Base-by-base conservation (phyloP, 179 eudicot genomes). In the Nepenthes alata region DNA sequence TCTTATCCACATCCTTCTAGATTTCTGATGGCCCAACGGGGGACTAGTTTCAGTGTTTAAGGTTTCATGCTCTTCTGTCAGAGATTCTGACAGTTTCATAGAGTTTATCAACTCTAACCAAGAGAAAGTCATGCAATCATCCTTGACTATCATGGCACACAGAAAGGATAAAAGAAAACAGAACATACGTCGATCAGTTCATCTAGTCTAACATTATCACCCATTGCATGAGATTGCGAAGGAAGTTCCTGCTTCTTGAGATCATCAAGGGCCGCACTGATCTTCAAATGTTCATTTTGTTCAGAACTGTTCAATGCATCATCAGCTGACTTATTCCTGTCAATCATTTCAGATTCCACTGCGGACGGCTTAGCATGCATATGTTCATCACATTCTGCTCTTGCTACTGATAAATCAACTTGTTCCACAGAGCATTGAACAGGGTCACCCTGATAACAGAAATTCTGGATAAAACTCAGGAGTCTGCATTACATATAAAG, bases 121-220 rank as follows among this genome's bases (percentile, higher is more conserved):
- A 41, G 8, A 41, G 8, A 41, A 41, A 41, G 8, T 41, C 8
- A 41, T 7, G 45, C 45, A 41, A 41, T 4, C 45, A 4, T 41
- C 45, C 5, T 41, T 11, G 38, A 7, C 16, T 48, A 41, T 35
- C n/a, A 47, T 38, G 5, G 11, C 11, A 45, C n/a, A 41, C 39
- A 1, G 4, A 47, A 38, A 45, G 50, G 38, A 45, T 3, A 9
- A 13, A 55, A 63, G 10, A 48, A 16, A 48, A 47, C 4, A 65
- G 44, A 47, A 62, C 80, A 59, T 73, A 78, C 85, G 68, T 81
- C 85, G 44, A 67, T 72, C 59, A 78, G 55, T 9, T 63, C 78
- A 52, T 71, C 78, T n/a, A 62, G 44, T 57, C 63, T 73, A 50
- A 66, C 68, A 65, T 41, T 70, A 56, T 59, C 56, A 16, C 1